Base-by-base conservation (phyloP, 2,329 filamentous ascomycete genomes). In the Colletotrichum sp. region DNA sequence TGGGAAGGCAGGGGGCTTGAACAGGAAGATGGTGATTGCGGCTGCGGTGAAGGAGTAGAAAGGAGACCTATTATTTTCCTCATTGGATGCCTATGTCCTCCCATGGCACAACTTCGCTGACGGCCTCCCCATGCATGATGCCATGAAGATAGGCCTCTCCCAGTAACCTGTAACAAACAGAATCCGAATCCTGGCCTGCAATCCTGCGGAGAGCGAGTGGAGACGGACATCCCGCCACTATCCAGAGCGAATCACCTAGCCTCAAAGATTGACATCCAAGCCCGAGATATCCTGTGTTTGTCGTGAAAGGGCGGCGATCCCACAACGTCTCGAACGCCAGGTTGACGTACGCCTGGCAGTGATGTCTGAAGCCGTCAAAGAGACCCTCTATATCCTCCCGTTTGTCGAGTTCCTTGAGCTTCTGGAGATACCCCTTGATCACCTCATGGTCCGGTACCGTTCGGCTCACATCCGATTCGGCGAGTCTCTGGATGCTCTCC, bases 101-200 rank as follows among this genome's bases (percentile, higher is more conserved):
- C 72, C 72, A 75, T 2, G 15, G 10, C 18, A 7, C 18, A 2
- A 15, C 21, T 21, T 67, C 52, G 15, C 21, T 18, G 9, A 68
- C 36, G 6, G 70, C 64, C 18, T 76, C 70, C 13, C 73, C 73
- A 12, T 73, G 73, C 73, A 74, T 76, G 32, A 74, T 73, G n/a
- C 73, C 73, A n/a, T 74, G 73, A 24, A 64, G 6, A 16, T 68
- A 74, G 8, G 63, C 65, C 44, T 76, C 70, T 16, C 73, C 73
- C 4, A 76, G 18, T 21, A 76, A 16, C n/a, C 28, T 39, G 8
- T 74, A 57, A 13, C 21, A 21, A 13, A 34, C 57, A 6, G 68
- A 26, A 18, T 28, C 28, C 18, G 62, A 52, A 12, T 13, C 18
- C 1, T n/a, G 39, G 39, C 21, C 72, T 30, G 60, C 60, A 16